Base-by-base conservation (phyloP, 495 filamentous ascomycete species). In the Penicillium herquei region DNA sequence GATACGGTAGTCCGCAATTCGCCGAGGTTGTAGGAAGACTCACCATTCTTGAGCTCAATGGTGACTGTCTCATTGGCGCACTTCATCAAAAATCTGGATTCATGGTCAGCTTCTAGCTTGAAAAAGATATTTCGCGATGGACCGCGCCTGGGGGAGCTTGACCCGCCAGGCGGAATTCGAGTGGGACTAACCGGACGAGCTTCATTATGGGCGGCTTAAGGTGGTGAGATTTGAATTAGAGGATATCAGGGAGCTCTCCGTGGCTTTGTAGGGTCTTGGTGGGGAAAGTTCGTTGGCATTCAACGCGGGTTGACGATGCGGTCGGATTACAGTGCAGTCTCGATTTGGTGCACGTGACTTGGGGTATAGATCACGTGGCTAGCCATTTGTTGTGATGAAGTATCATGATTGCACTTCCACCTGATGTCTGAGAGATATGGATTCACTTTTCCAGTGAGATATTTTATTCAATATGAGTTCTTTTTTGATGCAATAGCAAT, bases 31-130 rank as follows among this genome's bases (percentile, higher is more conserved):
- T 14, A 3, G 26, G 21, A 31, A 13, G 12, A 61, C 68, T 51
- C 72, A 93, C 93, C 94, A 84, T 97, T 98, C 72, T 98, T 98
- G 56, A 98, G 81, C 78, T 98, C 94, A 63, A 98, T 86, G 9
- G 93, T 96, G 55, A 98, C 94, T 54, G 93, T 95, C 77, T 98
- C 94, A 72, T 97, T 98, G 66, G 86, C 84, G 72, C 91, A 96
- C 81, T 98, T 98, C 94, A 98, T 97, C 51, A 98, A 77, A 71
- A 98, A 98, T 62, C 94, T 98, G 71, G 51, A 62, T 61, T 42
- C 46, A 53, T 35, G 55, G 55, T 64, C 45, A 66, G 67, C 49
- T 21, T 18, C 35, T 7, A 51, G 44, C 57, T 55, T 14, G 26
- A 54, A 49, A 49, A 58, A 44, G 60, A 56, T 54, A 52, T 51